Percentiles rank a stretch among this genome's conserved stretches.
phyloP scores from a whole-genome alignment of 345 rosid species.

The Citrus sinensis region DVS_A1.0 CM039165.1:31946001-31946500 shows the following conservation, averaged over 20 bases:
- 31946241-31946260: neutral
- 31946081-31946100: neutral
- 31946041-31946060: neutral
- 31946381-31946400: neutral
- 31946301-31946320: neutral
- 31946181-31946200: neutral
- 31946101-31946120: neutral
- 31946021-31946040: neutral
- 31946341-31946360: neutral
- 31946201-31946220: neutral
- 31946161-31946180: conserved; percentile 17
- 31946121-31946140: neutral
- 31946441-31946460: neutral
- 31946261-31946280: neutral
- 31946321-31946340: too few relatives aligned
- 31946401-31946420: neutral
- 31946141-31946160: neutral
- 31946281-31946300: neutral
- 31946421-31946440: neutral
- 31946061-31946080: neutral
- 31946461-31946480: neutral
- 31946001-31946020: neutral
- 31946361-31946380: too few relatives aligned
- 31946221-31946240: neutral
- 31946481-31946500: neutral